phyloP scores from a whole-genome alignment of 1,284 basidiomycete species.

The Trichosporon sp. region DNA sequence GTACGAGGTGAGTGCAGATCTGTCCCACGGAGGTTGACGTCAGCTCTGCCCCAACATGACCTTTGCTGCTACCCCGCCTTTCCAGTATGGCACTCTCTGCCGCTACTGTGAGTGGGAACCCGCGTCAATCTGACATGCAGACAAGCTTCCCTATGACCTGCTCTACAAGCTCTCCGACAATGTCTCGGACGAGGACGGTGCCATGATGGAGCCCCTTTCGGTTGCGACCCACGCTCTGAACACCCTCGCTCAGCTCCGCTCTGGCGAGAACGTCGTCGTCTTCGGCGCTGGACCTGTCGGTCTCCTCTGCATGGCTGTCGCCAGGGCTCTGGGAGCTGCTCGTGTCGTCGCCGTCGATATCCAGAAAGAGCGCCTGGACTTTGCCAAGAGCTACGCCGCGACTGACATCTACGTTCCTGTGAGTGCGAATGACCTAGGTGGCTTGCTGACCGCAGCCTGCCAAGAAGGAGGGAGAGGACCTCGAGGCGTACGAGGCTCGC shows the following conservation, averaged over 20 bases:
- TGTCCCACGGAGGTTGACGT: slow-evolving; percentile 58
- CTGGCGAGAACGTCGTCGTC: slow-evolving; percentile 69
- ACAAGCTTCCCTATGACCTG: slow-evolving; percentile 43
- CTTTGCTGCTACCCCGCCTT: slow-evolving; percentile 47
- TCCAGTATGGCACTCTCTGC: slow-evolving; percentile 45
- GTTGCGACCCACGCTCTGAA: slow-evolving; percentile 86
- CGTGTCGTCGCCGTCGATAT: slow-evolving; percentile 80
- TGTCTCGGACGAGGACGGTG: slow-evolving; percentile 51
- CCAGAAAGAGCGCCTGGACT: slow-evolving; percentile 71
- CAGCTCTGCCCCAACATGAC: slow-evolving; percentile 37
- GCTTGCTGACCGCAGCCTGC: slow-evolving; percentile 42
- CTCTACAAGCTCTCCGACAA: slow-evolving; percentile 47
- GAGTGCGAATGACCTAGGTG: slow-evolving; percentile 13
- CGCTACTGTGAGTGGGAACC: slow-evolving; percentile 35
- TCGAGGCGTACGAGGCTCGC: slow-evolving; percentile 61
- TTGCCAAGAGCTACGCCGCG: slow-evolving; percentile 83
- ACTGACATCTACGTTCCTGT: slow-evolving; percentile 71
- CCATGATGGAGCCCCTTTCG: slow-evolving; percentile 84
- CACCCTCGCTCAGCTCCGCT: slow-evolving; percentile 67
- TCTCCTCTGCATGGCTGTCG: slow-evolving; percentile 85
- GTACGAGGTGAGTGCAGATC: slow-evolving; percentile 61
- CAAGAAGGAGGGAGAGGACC: slow-evolving; percentile 61
- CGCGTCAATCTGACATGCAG: slow-evolving; percentile 5
- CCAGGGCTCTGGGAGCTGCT: slow-evolving; percentile 77
- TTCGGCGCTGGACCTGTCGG: slow-evolving; percentile 90